A percentile compares a stretch with the other conserved stretches of the same genome.
These are phyloP conservation scores for Hippophae gyantsensis DNA, from an alignment of 306 rosid species.

Conservation along the genomic window DNA sequence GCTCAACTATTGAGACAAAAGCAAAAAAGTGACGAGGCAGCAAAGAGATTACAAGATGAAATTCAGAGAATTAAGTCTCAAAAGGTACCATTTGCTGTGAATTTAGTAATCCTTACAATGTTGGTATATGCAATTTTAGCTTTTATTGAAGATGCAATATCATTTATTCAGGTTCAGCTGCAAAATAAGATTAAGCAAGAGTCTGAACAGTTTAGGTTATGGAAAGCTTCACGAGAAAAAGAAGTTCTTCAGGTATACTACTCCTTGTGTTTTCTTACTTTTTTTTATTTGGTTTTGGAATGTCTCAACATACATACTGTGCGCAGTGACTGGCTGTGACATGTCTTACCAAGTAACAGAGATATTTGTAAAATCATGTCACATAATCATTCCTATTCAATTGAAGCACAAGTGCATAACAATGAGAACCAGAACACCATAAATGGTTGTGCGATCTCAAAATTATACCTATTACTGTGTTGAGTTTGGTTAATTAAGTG, in stretches of 20 bases:
- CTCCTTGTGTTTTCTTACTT: background rate
- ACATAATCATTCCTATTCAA: too few species aligned
- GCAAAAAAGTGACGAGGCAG: conserved; percentile 83
- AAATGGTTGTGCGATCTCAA: too few species aligned
- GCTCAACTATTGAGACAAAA: conserved; percentile 78
- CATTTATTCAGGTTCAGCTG: conserved; percentile 64
- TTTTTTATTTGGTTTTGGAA: too few species aligned
- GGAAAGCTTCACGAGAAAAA: conserved; percentile 93
- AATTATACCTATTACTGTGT: too few species aligned
- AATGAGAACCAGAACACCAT: too few species aligned
- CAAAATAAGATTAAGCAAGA: conserved; percentile 97
- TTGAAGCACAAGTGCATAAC: too few species aligned
- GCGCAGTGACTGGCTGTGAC: too few species aligned
- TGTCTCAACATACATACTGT: too few species aligned
- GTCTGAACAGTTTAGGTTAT: conserved; percentile 86
- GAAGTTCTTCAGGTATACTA: conserved; percentile 90
- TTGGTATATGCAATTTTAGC: background rate
- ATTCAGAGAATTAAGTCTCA: conserved; percentile 84
- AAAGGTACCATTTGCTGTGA: conserved; percentile 35
- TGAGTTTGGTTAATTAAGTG: too few species aligned
- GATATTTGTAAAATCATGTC: too few species aligned
- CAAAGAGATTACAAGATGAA: conserved; percentile 77
- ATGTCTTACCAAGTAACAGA: too few species aligned
- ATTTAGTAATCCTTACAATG: background rate
- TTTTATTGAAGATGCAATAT: conserved; percentile 8